Evolutionary conservation across 305 asterid species (phyloP).

Genomic region (Solanum hybrid): DNA sequence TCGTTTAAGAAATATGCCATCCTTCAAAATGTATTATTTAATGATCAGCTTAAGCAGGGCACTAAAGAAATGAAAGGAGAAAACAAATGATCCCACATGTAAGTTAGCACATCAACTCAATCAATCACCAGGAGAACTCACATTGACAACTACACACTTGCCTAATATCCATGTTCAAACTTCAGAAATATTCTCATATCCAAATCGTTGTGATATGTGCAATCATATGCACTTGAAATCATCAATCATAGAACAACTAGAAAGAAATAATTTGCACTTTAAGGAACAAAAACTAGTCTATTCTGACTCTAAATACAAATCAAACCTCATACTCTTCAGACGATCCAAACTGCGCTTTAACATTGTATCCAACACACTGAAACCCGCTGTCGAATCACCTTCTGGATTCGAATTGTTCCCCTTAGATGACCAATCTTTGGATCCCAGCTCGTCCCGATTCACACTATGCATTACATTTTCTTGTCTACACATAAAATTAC

Average conservation of each 20-base stretch:
- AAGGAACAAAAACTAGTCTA: background rate
- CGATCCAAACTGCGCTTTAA: constrained; percentile 74
- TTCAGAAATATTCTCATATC: background rate
- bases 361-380: constrained; percentile 64
- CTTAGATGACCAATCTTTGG: constrained; percentile 10
- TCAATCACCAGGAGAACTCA: background rate
- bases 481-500: constrained; percentile 8
- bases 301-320: background rate
- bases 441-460: constrained; percentile 16
- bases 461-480: constrained; percentile 3
- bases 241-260: background rate
- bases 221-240: background rate
- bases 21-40: background rate
- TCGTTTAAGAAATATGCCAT: background rate
- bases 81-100: background rate
- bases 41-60: background rate
- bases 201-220: background rate
- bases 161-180: background rate
- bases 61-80: background rate
- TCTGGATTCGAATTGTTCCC: constrained; percentile 31
- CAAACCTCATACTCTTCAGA: constrained; percentile 63
- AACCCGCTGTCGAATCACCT: constrained; percentile 46
- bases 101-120: background rate
- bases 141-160: background rate
- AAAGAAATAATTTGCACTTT: background rate